Conservation (phyloP, 352 stramenopile species). For the Pythium pyrilobum region DNA sequence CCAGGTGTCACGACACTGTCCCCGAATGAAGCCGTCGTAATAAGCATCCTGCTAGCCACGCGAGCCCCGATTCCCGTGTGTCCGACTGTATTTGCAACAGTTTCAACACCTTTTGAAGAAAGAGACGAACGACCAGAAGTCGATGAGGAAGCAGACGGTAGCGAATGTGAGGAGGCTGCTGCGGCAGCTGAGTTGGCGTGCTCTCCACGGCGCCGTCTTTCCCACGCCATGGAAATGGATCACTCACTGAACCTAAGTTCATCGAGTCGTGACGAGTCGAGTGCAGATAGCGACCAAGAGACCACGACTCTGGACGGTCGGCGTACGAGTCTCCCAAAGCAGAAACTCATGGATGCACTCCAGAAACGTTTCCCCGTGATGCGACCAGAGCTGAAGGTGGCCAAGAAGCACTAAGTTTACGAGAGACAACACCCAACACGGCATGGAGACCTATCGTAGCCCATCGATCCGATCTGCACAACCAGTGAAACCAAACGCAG, state of each 20-base stretch:
- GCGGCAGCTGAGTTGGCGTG: not conserved
- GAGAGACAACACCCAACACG: not conserved
- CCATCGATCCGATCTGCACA: too few species aligned
- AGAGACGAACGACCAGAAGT: slow-evolving; percentile 21
- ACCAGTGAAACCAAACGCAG: not conserved
- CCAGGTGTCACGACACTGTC: slow-evolving; percentile 11
- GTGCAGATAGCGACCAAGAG: not conserved
- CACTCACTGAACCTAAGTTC: slow-evolving; percentile 28
- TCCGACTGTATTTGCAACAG: slow-evolving; percentile 8
- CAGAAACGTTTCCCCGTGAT: slow-evolving; percentile 33
- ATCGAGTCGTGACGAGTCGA: not conserved
- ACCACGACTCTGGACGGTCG: not conserved
- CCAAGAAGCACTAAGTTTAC: slow-evolving; percentile 12
- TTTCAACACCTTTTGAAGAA: too few species aligned
- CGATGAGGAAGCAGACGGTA: slow-evolving; percentile 20
- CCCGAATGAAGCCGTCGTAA: slow-evolving; percentile 37
- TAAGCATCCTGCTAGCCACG: slow-evolving; percentile 45
- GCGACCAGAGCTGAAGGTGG: slow-evolving; percentile 1
- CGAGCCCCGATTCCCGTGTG: slow-evolving; percentile 40
- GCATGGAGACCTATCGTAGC: not conserved
- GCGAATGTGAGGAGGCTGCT: slow-evolving; percentile 10
- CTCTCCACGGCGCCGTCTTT: slow-evolving; percentile 48
- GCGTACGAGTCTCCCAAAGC: slow-evolving; percentile 50
- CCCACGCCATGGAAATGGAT: slow-evolving; percentile 45
- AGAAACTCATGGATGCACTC: slow-evolving; percentile 64